Conservation (phyloP, 495 filamentous ascomycete species). For the Geopyxis carbonaria region DNA sequence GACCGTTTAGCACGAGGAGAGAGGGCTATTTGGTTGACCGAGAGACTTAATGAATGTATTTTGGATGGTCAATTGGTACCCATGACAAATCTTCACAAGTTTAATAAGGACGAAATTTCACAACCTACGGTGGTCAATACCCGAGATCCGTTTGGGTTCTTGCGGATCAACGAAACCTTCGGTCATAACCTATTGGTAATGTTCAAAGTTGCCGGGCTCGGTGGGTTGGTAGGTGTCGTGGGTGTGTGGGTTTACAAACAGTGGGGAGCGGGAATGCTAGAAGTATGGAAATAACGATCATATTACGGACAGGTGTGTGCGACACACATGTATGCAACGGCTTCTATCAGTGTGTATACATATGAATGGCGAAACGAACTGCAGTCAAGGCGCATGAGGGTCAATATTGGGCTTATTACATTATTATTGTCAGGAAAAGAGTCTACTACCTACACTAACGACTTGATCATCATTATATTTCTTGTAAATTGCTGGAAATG, state of each 20-base stretch:
- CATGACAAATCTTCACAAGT: constrained; percentile 25
- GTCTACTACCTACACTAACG: no score
- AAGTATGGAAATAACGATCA: no score
- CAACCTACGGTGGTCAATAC: constrained; percentile 4
- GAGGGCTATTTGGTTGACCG: constrained; percentile 60
- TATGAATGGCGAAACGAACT: no score
- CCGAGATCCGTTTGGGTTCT: constrained; percentile 19
- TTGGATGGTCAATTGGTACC: constrained; percentile 52
- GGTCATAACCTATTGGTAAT: constrained; percentile 17
- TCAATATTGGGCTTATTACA: no score
- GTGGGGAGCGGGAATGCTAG: not conserved
- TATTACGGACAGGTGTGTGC: no score
- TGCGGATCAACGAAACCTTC: constrained; percentile 18
- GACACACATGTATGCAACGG: no score
- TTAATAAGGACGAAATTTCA: constrained; percentile 10
- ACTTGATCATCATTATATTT: no score
- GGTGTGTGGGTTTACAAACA: constrained; percentile 21
- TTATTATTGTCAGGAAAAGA: no score
- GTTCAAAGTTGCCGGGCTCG: constrained; percentile 22
- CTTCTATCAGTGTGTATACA: no score
- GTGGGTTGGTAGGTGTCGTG: constrained; percentile 22
- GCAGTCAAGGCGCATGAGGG: no score
- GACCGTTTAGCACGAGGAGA: constrained; percentile 53
- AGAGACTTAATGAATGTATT: constrained; percentile 56
- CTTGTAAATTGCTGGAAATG: no score